These are phyloP conservation scores for Pelagophyceae sp. DNA, from an alignment of 352 stramenopile species.

Conservation along the genomic window DNA sequence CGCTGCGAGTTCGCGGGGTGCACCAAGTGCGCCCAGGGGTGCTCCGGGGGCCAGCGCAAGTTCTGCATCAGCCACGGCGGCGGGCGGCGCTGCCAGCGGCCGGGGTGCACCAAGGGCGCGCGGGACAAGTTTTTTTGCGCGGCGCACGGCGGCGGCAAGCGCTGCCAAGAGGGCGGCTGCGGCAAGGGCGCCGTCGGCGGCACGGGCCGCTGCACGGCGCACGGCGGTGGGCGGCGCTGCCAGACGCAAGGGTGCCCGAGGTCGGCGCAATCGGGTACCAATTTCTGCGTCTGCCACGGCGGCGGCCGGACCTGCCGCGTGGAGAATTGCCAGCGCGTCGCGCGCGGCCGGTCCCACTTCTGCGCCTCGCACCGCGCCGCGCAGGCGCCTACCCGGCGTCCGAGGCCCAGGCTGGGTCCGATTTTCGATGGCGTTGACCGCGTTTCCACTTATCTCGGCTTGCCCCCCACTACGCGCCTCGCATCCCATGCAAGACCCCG, in stretches of 20 bases:
- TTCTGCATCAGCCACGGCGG: constrained; percentile 76
- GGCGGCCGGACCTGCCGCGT: constrained; percentile 39
- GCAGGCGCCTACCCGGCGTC: no score
- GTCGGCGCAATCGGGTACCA: constrained; percentile 64
- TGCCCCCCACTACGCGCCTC: no score
- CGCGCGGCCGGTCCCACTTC: neutral
- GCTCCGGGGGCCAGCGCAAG: constrained; percentile 32
- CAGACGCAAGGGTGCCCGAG: constrained; percentile 56
- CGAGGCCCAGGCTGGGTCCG: no score
- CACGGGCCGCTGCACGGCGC: constrained; percentile 62
- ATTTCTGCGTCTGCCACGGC: constrained; percentile 74
- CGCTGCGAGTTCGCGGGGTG: constrained; percentile 58
- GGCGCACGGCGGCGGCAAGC: constrained; percentile 63
- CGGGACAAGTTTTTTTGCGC: constrained; percentile 70
- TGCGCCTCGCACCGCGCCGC: no score
- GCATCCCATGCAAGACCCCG: no score
- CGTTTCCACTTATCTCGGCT: no score
- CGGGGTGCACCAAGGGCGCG: constrained; percentile 70
- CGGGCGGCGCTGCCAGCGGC: constrained; percentile 63
- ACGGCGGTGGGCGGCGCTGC: constrained; percentile 62
- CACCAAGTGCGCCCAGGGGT: constrained; percentile 65
- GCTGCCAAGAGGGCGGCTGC: constrained; percentile 59
- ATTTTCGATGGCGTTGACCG: no score
- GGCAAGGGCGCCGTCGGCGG: constrained; percentile 66
- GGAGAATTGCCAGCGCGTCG: neutral